phyloP scores from a whole-genome alignment of 805 yeast genomes.

The Schwanniomyces polymorphus region DNA sequence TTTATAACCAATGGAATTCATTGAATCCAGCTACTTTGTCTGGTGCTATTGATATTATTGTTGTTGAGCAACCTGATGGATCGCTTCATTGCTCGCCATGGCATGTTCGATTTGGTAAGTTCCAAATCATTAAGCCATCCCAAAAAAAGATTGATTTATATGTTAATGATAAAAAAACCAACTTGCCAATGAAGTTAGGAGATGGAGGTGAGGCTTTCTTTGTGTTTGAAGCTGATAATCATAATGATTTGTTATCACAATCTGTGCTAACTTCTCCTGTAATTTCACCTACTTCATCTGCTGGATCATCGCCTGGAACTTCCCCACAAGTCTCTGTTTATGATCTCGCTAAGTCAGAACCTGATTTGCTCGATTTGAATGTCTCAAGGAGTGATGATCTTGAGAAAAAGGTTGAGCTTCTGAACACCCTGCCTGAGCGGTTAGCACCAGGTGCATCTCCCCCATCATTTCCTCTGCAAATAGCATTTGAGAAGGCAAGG shows the following conservation, averaged over 20 bases:
- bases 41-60: slow-evolving; percentile 97
- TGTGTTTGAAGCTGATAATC: slow-evolving; percentile 81
- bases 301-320: slow-evolving; percentile 39
- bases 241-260: slow-evolving; percentile 61
- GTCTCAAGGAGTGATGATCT: slow-evolving; percentile 17
- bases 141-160: slow-evolving; percentile 90
- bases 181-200: slow-evolving; percentile 92
- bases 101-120: slow-evolving; percentile 94
- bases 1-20: slow-evolving; percentile 96
- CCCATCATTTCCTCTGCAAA: slow-evolving; percentile 29
- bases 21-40: slow-evolving; percentile 94
- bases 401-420: slow-evolving; percentile 28
- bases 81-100: slow-evolving; percentile 89
- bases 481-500: slow-evolving; percentile 58
- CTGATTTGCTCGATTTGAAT: slow-evolving; percentile 38
- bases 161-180: slow-evolving; percentile 79
- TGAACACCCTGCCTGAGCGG: slow-evolving; percentile 13
- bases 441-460: slow-evolving; percentile 10
- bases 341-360: slow-evolving; percentile 19
- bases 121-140: slow-evolving; percentile 87
- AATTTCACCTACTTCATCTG: slow-evolving; percentile 64
- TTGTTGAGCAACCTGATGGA: slow-evolving; percentile 84
- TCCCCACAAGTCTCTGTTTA: slow-evolving; percentile 14
- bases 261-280: slow-evolving; percentile 87
- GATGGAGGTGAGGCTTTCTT: slow-evolving; percentile 98